Percentiles rank a stretch among this genome's conserved stretches.
phyloP scores from a whole-genome alignment of 495 filamentous ascomycete genomes.

The Xylaria telfairii region DNA sequence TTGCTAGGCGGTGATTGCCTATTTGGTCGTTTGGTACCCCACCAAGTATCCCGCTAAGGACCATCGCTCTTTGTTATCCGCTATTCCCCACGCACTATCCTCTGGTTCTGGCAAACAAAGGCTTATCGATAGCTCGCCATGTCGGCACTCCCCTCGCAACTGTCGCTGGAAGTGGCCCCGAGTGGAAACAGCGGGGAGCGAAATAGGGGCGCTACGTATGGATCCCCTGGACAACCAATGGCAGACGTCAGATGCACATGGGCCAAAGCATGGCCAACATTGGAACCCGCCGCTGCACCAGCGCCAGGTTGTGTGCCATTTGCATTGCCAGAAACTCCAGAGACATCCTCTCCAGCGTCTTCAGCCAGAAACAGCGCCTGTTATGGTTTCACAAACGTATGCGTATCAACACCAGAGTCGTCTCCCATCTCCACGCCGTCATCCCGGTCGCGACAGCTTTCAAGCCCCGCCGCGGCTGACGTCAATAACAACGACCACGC shows the following conservation, averaged over 20 bases:
- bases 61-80: slow-evolving; percentile 8
- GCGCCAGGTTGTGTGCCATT: not conserved
- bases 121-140: slow-evolving; percentile 24
- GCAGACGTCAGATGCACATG: slow-evolving; percentile 32
- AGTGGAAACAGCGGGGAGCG: slow-evolving; percentile 16
- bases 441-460: not conserved
- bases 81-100: not conserved
- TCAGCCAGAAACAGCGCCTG: slow-evolving; percentile 25
- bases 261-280: slow-evolving; percentile 26
- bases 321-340: slow-evolving; percentile 9
- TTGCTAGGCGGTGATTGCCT: no score
- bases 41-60: no score
- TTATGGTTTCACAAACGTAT: slow-evolving; percentile 25
- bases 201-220: slow-evolving; percentile 25
- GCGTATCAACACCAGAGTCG: slow-evolving; percentile 20
- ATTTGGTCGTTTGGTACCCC: slow-evolving; percentile 12
- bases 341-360: slow-evolving; percentile 9
- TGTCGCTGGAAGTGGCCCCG: not conserved
- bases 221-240: slow-evolving; percentile 42
- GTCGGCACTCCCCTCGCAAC: slow-evolving; percentile 3
- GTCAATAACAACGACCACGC: not conserved
- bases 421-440: slow-evolving; percentile 15
- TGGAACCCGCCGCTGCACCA: not conserved
- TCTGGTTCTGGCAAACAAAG: not conserved
- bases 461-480: slow-evolving; percentile 13